Conservation (phyloP, 305 asterid genomes). For the Euphrasia arctica region DNA sequence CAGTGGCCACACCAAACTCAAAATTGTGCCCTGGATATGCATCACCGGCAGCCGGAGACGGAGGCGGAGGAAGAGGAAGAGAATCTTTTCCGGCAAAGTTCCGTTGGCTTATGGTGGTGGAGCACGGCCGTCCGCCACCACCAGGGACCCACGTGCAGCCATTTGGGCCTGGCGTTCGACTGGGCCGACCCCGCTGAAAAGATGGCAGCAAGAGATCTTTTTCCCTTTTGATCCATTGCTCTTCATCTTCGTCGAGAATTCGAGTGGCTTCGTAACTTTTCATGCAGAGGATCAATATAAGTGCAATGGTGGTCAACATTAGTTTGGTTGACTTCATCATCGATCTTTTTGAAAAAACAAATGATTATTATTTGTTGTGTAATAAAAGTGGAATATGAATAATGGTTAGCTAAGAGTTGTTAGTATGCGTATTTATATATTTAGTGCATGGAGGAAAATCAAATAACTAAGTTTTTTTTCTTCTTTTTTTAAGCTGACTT, state of each 20-base stretch:
- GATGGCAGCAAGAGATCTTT: conserved; percentile 31
- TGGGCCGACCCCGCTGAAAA: conserved; percentile 26
- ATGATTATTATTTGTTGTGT: not conserved
- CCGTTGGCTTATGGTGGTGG: conserved; percentile 27
- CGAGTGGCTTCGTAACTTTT: conserved; percentile 31
- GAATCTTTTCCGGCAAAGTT: conserved; percentile 33
- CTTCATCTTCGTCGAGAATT: conserved; percentile 37
- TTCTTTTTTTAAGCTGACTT: conserved; percentile 15
- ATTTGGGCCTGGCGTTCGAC: conserved; percentile 33
- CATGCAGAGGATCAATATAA: conserved; percentile 24
- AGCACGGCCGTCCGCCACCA: conserved; percentile 32
- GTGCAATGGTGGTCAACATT: conserved; percentile 15
- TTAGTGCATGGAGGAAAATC: conserved; percentile 20
- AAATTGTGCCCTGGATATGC: conserved; percentile 32
- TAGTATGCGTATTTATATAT: conserved; percentile 23
- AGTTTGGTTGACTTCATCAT: conserved; percentile 27
- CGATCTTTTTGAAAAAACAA: not conserved
- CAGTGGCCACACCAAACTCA: conserved; percentile 34
- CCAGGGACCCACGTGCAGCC: conserved; percentile 36
- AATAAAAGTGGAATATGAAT: not conserved
- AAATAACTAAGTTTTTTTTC: too few species aligned
- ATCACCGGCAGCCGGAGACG: conserved; percentile 19
- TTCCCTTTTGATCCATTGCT: conserved; percentile 33
- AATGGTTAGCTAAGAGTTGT: conserved; percentile 7
- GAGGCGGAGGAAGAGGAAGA: not conserved